These are phyloP conservation scores for Globisporangium heterothallicum DNA, from an alignment of 352 stramenopile species.

Conservation along the genomic window DNA sequence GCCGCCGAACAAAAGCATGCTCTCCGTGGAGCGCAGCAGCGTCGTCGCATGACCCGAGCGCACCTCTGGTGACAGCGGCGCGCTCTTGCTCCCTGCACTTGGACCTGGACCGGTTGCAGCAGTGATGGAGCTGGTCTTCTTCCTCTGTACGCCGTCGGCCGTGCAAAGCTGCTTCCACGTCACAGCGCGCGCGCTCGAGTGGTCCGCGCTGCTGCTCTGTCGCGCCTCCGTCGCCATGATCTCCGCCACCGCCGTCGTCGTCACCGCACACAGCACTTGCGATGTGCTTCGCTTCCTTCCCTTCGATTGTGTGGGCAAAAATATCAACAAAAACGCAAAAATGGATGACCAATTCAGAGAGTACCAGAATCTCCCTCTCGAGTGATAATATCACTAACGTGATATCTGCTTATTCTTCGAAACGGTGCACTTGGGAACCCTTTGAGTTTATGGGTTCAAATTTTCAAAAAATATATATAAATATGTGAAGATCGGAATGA, in stretches of 20 bases:
- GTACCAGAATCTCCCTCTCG: too few relatives aligned
- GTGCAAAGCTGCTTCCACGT: not conserved
- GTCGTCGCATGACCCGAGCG: slow-evolving; percentile 61
- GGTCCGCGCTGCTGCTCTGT: not conserved
- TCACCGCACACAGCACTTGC: too few relatives aligned
- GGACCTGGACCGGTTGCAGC: not conserved
- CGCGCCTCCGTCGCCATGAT: not conserved
- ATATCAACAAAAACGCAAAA: too few relatives aligned
- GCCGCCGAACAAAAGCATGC: slow-evolving; percentile 57
- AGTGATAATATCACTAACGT: not conserved
- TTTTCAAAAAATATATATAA: too few relatives aligned
- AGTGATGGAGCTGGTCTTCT: too few relatives aligned
- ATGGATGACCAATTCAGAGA: not conserved
- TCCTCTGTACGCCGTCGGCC: not conserved
- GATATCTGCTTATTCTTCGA: not conserved
- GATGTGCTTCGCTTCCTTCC: not conserved
- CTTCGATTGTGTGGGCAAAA: not conserved
- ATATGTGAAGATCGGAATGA: too few relatives aligned
- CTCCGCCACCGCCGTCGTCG: not conserved
- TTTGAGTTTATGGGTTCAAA: not conserved
- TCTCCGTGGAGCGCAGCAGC: slow-evolving; percentile 34
- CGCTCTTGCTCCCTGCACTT: not conserved
- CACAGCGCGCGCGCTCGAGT: too few relatives aligned
- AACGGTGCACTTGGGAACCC: not conserved
- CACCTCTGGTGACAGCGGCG: not conserved